A percentile compares a stretch with the other conserved stretches of the same genome.
Conservation (phyloP, 768 basidiomycete species). For the Mrakia gelida region DNA sequence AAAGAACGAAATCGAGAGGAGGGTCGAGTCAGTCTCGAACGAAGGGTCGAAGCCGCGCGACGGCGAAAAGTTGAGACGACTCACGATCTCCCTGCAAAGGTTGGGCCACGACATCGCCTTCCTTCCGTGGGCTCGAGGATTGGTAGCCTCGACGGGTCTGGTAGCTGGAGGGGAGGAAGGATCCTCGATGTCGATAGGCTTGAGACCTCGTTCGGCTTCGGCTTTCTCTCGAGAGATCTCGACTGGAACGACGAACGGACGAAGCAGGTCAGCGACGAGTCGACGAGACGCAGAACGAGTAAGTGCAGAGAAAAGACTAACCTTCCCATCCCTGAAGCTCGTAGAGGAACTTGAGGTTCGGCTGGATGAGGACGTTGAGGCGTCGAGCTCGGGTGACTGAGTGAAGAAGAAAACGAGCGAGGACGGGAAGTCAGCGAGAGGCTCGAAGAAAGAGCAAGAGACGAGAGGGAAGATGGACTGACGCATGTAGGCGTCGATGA, state of each 20-base stretch:
- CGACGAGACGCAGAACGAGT: not conserved
- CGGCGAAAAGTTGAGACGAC: not conserved
- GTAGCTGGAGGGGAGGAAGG: not conserved
- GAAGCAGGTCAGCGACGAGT: not conserved
- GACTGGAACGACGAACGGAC: not conserved
- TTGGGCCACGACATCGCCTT: conserved; percentile 26
- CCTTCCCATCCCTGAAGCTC: conserved; percentile 91
- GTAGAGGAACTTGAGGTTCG: conserved; percentile 91
- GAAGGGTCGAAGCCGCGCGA: not conserved
- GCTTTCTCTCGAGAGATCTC: conserved; percentile 31
- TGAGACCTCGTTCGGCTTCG: conserved; percentile 11
- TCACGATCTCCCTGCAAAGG: conserved; percentile 27
- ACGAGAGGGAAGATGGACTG: not conserved
- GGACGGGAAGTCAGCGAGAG: conserved; percentile 39
- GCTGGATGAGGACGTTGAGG: conserved; percentile 78
- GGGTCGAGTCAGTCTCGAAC: not conserved
- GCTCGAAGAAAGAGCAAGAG: not conserved
- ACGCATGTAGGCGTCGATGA: conserved; percentile 76
- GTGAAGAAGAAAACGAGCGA: conserved; percentile 41
- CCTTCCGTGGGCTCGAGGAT: conserved; percentile 17
- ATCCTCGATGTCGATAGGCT: conserved; percentile 2
- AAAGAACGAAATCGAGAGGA: not conserved
- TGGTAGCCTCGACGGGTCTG: not conserved
- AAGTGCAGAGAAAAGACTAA: not conserved
- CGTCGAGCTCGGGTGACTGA: conserved; percentile 59